Evolutionary conservation across 176 grass and related monocot genomes (phyloP), one percentile per base, ranked within the genome.

Genomic region (Eremochloa ophiuroides): DNA sequence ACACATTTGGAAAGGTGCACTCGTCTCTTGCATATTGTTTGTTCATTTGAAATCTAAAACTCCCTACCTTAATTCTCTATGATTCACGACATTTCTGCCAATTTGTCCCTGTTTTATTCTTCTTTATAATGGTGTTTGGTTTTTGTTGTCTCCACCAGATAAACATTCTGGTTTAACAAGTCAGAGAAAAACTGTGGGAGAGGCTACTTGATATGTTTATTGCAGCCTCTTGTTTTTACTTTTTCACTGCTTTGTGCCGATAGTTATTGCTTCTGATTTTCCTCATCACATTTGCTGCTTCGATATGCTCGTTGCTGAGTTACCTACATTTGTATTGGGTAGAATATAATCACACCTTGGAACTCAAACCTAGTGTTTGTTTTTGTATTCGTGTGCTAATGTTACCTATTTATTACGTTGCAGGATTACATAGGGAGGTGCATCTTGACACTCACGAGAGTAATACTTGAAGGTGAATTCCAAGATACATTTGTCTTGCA

Each of bases 341-440:
- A 35, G 34, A 76, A 62, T 43, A 29, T 28, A 27, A 17, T 42
- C 25, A 1, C 11, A 27, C 23, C 13, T 73, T 50, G 47, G 17
- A 75, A 37, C 30, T 74, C 9, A 25, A 65, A 7, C 75, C 1
- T 80, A 17, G 13, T 83, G 10, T 43, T 13, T 73, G 17, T 41
- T 73, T 13, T 15, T 82, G 76, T 48, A 62, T 51, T 77, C 2
- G 14, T 28, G 16, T 31, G 25, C 66, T 78, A 74, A 81, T 26
- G 48, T 33, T 56, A 53, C 47, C 42, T n/a, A 12, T 22, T 65
- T 62, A 58, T 39, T 56, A 56, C 55, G 75, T 87, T 73, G 0
- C 71, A 98, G 95, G 95, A 95, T 83, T 93, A 93, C 63, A 84
- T 98, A 44, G 95, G 95, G 35, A 94, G 95, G 79, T 98, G 95